Conservation (phyloP, 805 yeast species). For the Ogataea polymorpha region DNA sequence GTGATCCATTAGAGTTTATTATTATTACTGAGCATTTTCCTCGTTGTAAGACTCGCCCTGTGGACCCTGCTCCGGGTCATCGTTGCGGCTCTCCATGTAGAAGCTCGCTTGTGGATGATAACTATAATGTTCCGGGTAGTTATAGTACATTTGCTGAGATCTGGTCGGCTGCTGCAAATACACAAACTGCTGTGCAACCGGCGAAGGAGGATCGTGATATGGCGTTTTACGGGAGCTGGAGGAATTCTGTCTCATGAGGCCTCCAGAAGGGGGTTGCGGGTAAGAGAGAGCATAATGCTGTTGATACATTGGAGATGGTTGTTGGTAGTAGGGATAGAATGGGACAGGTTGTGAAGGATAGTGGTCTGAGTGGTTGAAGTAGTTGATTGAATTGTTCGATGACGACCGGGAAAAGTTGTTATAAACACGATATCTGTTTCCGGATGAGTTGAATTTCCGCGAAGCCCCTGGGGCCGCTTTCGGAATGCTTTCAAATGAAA, state of each 20-base stretch:
- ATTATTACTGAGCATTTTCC: not conserved
- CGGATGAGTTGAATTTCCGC: not conserved
- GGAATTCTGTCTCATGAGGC: slow-evolving; percentile 7
- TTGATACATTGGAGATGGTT: slow-evolving; percentile 6
- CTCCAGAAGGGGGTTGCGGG: slow-evolving; percentile 6
- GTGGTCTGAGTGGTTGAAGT: slow-evolving; percentile 11
- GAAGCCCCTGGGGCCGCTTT: not conserved
- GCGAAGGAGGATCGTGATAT: slow-evolving; percentile 2
- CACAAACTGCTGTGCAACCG: slow-evolving; percentile 9
- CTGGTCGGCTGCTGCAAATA: slow-evolving; percentile 9
- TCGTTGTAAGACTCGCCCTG: not conserved
- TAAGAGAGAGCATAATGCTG: slow-evolving; percentile 5
- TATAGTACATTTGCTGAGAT: slow-evolving; percentile 7
- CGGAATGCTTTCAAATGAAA: slow-evolving; percentile 10
- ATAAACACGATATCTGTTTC: not conserved
- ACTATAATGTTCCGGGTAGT: slow-evolving; percentile 9
- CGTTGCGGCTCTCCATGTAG: slow-evolving; percentile 6
- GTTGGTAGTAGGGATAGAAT: slow-evolving; percentile 11
- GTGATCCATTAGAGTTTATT: slow-evolving; percentile 4
- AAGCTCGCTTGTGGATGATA: slow-evolving; percentile 4
- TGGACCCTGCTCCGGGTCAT: slow-evolving; percentile 1
- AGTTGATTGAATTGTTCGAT: slow-evolving; percentile 14
- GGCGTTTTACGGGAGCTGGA: slow-evolving; percentile 9
- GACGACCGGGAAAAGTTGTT: slow-evolving; percentile 17
- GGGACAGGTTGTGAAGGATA: slow-evolving; percentile 6